Evolutionary conservation across 108 stramenopile genomes (phyloP), one percentile per base, ranked within the genome.

Genomic region (Pseudonitzschia multistriata): DNA sequence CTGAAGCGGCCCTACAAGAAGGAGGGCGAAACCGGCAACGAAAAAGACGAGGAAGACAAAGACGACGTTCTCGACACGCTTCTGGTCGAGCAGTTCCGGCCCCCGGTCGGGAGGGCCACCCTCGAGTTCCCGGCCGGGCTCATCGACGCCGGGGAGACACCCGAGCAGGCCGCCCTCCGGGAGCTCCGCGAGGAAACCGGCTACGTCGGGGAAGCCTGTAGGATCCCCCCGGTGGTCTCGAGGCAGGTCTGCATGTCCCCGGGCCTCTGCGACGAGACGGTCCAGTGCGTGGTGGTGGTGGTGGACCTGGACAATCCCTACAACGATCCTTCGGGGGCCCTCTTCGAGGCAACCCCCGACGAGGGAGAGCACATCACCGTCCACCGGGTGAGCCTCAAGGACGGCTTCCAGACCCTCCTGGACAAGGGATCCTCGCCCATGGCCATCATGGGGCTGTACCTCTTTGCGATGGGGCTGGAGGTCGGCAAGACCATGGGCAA

Each of bases 121-220:
- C 59, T 92, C 34, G 91, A 92, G 65, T 74, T 92, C 39, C 91
- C 91, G 5, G 91, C 91, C n/a, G 91, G 91, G 11, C 71, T 92
- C 48, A 89, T 92, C 66, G 91, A 92, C 69, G 50, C 50, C 6
- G 79, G 72, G n/a, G 91, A 89, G 59, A 73, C 59, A 14, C 75
- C 82, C 3, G 83, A 68, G 36, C 45, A 74, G 39, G 81, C 83
- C 3, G 90, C 90, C 22, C 28, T 78, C 25, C 63, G 91, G 19
- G 91, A 92, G 73, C 75, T 92, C 33, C 45, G 54, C 0, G 91
- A 92, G 66, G 91, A 92, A 67, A 89, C 88, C 27, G 87, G 87
- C 21, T 92, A 79, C 36, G 70, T 84, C 0, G 90, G 90, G 1
- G 79, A 78, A 28, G 65, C 65, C 21, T 33, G 71, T 6, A 54